Evolutionary conservation across 768 basidiomycete species (phyloP), one percentile per base, ranked within the genome.

Genomic region (Rhizopogon vinicolor): DNA sequence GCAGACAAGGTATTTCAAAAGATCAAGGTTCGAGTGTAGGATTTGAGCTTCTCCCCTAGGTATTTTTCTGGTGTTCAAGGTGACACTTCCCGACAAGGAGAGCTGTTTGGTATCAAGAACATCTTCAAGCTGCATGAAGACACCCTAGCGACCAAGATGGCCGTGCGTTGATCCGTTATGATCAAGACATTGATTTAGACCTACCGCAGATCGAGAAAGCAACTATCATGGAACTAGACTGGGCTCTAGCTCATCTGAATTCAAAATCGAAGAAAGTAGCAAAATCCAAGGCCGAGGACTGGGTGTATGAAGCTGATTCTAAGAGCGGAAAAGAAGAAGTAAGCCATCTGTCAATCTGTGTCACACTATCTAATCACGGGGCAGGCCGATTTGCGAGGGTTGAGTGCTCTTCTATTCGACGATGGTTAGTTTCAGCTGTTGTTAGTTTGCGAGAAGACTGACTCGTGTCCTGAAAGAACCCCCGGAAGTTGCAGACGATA

Each of bases 51-150:
- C 4, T 14, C 46, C 5, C 40, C 13, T 49, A 89, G 90, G 53
- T 88, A 90, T 58, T 95, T 92, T 61, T 75, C 87, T 29, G 92
- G 91, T 13, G 80, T 95, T 0, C 89, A 93, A 65, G 90, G 89
- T 8, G 87, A 91, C 63, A 85, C 78, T 51, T 70, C 68, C 1
- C 83, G 83, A 63, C 84, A 85, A 62, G 93, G 91, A 31, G 92
- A 94, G 63, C 78, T 94, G 2, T 95, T 91, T 61, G 93, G 93
- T 3, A 75, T 89, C 45, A 83, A 86, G 64, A 95, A 95, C 61
- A 90, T 95, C 37, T 93, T 95, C 72, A 82, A 76, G 59, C 74
- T 93, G 29, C 84, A 89, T 58, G 88, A 90, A 63, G 75, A 77
- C 56, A 83, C 77, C 14, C 73, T 86, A 8, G 80, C 87, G 39